Evolutionary conservation across 2,329 filamentous ascomycete species (phyloP).

Genomic region (Penicillium sp.): DNA sequence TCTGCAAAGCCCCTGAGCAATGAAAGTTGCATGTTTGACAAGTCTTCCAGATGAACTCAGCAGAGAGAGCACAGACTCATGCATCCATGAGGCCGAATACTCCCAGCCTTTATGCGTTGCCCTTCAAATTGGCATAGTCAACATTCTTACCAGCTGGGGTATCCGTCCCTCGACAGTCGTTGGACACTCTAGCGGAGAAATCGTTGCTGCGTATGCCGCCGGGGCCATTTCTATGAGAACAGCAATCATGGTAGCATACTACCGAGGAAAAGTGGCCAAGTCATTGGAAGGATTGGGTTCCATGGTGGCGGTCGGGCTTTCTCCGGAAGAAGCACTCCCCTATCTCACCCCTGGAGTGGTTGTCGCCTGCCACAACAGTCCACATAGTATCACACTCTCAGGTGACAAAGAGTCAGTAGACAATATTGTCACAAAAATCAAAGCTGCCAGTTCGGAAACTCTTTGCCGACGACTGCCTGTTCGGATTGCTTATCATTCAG

Average conservation of each 20-base stretch:
- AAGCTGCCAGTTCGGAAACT: constrained; percentile 7
- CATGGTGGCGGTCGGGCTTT: constrained; percentile 28
- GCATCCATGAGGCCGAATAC: constrained; percentile 26
- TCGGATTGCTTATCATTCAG: constrained; percentile 23
- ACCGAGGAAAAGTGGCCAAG: constrained; percentile 17
- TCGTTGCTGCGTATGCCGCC: constrained; percentile 38
- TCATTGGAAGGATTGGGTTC: constrained; percentile 6
- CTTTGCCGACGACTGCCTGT: constrained; percentile 12
- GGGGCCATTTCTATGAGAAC: constrained; percentile 18
- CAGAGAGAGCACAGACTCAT: background rate
- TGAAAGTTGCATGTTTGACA: background rate
- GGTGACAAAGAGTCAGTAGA: constrained; percentile 13
- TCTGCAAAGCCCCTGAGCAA: background rate
- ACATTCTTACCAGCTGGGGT: constrained; percentile 27
- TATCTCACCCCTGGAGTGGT: constrained; percentile 19
- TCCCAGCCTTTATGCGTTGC: constrained; percentile 36
- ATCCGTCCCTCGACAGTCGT: constrained; percentile 27
- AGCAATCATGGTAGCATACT: constrained; percentile 25
- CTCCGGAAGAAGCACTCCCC: constrained; percentile 1
- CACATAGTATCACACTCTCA: constrained; percentile 27
- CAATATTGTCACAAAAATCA: constrained; percentile 4
- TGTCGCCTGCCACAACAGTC: constrained; percentile 31
- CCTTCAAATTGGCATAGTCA: constrained; percentile 36
- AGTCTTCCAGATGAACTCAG: background rate
- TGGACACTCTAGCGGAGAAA: constrained; percentile 41